These are phyloP conservation scores for Pseudogymnoascus sp. DNA, from an alignment of 2,329 filamentous ascomycete species.

Conservation along the genomic window DNA sequence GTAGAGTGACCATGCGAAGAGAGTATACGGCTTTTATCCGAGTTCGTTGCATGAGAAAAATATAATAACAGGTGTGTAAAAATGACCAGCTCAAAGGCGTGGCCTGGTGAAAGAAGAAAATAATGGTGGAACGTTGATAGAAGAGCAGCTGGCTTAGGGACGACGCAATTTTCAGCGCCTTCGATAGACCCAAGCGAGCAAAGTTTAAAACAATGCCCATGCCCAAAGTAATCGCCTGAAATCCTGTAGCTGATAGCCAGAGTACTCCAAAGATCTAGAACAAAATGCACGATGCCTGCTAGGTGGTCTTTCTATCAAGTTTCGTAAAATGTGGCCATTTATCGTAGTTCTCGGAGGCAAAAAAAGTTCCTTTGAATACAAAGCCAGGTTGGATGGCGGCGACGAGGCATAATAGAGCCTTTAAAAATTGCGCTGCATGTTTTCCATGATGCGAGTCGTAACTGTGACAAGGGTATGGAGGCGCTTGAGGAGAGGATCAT, in stretches of 20 bases:
- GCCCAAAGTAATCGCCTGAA: slow-evolving; percentile 3
- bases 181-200: not conserved
- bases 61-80: slow-evolving; percentile 8
- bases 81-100: not conserved
- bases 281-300: slow-evolving; percentile 3
- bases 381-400: not conserved
- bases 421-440: not conserved
- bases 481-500: slow-evolving; percentile 42
- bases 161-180: slow-evolving; percentile 6
- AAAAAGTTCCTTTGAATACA: not conserved
- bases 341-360: not conserved
- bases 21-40: slow-evolving; percentile 6
- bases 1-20: not conserved
- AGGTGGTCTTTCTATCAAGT: slow-evolving; percentile 5
- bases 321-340: slow-evolving; percentile 9
- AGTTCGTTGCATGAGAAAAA: not conserved
- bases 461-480: slow-evolving; percentile 38
- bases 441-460: slow-evolving; percentile 27
- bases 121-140: not conserved
- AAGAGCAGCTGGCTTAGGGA: not conserved
- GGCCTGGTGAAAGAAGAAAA: not conserved
- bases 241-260: not conserved
- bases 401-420: not conserved
- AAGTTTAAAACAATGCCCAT: not conserved
- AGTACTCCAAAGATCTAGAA: slow-evolving; percentile 3